A percentile compares a stretch with the other conserved stretches of the same genome.
Conservation (phyloP, 306 rosid genomes). For the Carpinus viminea region DNA sequence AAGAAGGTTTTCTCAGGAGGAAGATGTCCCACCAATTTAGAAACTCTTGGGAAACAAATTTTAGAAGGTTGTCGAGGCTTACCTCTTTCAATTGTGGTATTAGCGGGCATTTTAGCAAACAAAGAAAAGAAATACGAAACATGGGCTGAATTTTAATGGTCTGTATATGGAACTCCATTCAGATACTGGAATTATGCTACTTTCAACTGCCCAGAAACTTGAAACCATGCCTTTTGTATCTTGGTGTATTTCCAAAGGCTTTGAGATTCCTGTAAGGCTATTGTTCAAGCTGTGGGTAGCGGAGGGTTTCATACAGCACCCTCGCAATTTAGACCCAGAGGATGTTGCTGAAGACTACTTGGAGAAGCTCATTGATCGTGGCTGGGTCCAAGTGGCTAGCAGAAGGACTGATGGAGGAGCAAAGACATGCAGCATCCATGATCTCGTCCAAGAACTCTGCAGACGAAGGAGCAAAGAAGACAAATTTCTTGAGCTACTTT, state of each 20-base stretch:
- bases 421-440: constrained; percentile 1
- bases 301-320: constrained; percentile 8
- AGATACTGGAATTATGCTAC: neutral
- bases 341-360: constrained; percentile 10
- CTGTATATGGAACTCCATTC: constrained; percentile 16
- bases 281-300: constrained; percentile 11
- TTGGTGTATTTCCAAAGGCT: constrained; percentile 30
- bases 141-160: constrained; percentile 22
- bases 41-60: neutral
- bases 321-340: neutral
- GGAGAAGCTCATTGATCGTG: neutral
- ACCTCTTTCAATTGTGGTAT: neutral
- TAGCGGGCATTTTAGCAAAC: neutral
- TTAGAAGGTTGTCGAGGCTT: neutral
- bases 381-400: neutral
- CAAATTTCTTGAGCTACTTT: neutral
- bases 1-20: neutral
- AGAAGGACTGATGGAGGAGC: constrained; percentile 12
- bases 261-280: constrained; percentile 14
- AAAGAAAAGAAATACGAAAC: neutral
- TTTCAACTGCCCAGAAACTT: constrained; percentile 8
- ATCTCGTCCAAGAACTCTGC: neutral
- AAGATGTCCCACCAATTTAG: neutral
- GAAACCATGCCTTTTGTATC: constrained; percentile 29
- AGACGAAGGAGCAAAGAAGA: neutral